Base-by-base conservation (phyloP, 352 stramenopile genomes). In the Pythium dissimile region DNA sequence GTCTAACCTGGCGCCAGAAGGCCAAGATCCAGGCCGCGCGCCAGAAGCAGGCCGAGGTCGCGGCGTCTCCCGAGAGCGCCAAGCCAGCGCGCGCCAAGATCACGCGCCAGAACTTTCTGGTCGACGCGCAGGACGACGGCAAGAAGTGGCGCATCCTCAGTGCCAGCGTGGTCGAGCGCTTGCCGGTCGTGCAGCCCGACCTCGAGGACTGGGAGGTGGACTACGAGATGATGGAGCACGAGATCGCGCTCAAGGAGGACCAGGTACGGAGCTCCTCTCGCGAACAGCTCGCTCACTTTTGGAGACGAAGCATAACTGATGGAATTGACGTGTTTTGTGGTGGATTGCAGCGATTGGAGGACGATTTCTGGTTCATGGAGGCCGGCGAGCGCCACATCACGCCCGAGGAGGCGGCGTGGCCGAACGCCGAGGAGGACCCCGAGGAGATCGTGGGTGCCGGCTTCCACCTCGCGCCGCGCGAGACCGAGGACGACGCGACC, bases 341-440 rank as follows among this genome's bases (percentile, higher is more conserved):
- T 34, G 6, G n/a, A 46, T 20, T 34, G 9, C 41, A 73, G 80
- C 70, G 84, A 38, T 42, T 94, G 28, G 80, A 89, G 38, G 79
- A 92, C 32, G 81, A 86, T 42, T 94, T 94, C 52, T 94, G 84
- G 84, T 90, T 89, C 68, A 86, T 87, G 71, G 84, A 94, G 56
- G 78, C 84, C 1, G 84, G 84, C 3, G 62, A 77, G 28, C 75
- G 61, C 46, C 77, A 94, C 60, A 84, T 91, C 49, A 80, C 72
- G 56, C 81, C 84, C 2, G 84, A 94, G 50, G 84, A 94, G 54
- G 81, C 78, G 5, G 78, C 80, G 52, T 71, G 68, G 66, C 79
- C 81, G 12, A 80, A 84, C 34, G 81, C 71, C 26, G 58, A 71
- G 43, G 69, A 86, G 8, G 73, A 91, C 51, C 69, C 77, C 1